phyloP scores from a whole-genome alignment of 106 monocot genomes.

The Allium sativum region DNA sequence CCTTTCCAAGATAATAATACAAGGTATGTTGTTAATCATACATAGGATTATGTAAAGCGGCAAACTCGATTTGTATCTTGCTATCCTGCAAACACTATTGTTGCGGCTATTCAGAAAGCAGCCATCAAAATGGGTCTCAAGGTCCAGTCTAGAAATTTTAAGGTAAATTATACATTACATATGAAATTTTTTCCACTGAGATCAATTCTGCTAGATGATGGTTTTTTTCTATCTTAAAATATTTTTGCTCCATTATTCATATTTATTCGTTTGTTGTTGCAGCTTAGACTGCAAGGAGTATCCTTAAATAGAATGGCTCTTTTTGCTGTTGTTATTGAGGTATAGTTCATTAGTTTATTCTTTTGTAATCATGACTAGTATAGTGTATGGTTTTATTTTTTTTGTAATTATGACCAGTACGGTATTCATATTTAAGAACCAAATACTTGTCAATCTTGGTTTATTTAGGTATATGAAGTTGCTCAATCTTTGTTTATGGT shows the following conservation, averaged over 20 bases:
- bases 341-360: constrained; percentile 8
- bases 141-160: constrained; percentile 72
- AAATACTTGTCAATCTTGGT: too few species aligned
- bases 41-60: constrained; percentile 69
- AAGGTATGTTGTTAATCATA: not conserved
- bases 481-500: constrained; percentile 90
- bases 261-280: not conserved
- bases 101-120: constrained; percentile 62
- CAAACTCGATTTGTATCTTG: constrained; percentile 95
- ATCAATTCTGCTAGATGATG: not conserved
- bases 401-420: too few species aligned
- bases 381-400: too few species aligned
- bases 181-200: too few species aligned
- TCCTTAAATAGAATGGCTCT: constrained; percentile 55
- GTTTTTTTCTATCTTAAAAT: not conserved
- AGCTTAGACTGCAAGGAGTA: constrained; percentile 91
- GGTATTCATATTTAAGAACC: too few species aligned
- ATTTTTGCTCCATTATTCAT: not conserved
- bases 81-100: constrained; percentile 52
- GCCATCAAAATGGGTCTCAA: constrained; percentile 71
- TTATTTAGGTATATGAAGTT: constrained; percentile 74
- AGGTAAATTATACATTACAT: constrained; percentile 29
- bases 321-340: constrained; percentile 81
- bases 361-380: too few species aligned
- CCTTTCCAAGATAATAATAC: not conserved